Base-by-base conservation (phyloP, 352 stramenopile genomes). In the Pythium phragmiticola region DNA sequence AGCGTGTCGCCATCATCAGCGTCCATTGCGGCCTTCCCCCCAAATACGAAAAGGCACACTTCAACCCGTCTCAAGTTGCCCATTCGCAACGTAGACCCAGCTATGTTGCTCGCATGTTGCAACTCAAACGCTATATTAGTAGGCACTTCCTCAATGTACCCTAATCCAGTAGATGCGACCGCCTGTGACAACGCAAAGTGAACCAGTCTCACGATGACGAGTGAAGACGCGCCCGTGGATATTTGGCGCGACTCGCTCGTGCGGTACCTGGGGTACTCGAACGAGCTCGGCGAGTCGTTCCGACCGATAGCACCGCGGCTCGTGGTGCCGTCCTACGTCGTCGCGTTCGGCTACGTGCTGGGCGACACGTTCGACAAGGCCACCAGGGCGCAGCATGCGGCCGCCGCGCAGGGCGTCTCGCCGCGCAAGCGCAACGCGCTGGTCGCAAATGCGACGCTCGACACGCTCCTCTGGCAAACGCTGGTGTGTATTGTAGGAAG, bases 221-320 rank as follows among this genome's bases (percentile, higher is more conserved):
- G 0, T n/a, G 39, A 46, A 9, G 39, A n/a, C 8, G 56, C n/a
- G 23, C 26, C 48, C 48, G 53, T 58, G 57, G 89, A 96, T 60
- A 75, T 96, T 21, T 95, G 86, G 70, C 76, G 89, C 21, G 87
- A 97, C 66, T 91, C 87, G 52, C 74, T 88, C n/a, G 67, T 97
- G 65, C 82, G 89, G 23, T 95, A 95, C 70, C 48, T 95, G 50
- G 89, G 89, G 46, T 97, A 97, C 62, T 79, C 89, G 48, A 97
- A 97, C 64, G 89, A 96, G 65, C 66, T 95, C 17, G 88, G 88
- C 61, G 88, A 96, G 68, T 91, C 82, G 5, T 96, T 96, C 65
- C 80, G 84, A 2, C 89, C 87, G 19, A 78, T 96, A 57, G 71
- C 79, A 39, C 86, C 89, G 34, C 66, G 65, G n/a, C 60, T 88